Evolutionary conservation across 2,329 filamentous ascomycete species (phyloP), one percentile per base, ranked within the genome.

Genomic region (Dactylellina drechsleri): DNA sequence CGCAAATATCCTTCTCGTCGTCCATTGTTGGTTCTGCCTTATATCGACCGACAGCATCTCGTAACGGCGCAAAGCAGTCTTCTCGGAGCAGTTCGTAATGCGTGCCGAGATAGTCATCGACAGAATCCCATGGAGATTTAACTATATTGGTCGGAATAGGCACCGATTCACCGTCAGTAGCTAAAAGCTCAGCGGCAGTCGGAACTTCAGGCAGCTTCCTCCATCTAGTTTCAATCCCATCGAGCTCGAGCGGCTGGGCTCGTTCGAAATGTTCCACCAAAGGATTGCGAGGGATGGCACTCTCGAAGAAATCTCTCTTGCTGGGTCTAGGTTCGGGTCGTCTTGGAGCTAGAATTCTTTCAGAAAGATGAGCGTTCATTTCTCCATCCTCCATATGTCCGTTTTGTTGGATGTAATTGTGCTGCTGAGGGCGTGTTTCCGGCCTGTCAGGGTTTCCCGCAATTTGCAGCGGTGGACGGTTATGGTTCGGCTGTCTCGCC

Each of bases 31-130:
- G 88, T 5, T 85, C 79, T 0, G 81, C 77, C 23, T 84, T 85
- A 65, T 91, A 86, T 12, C 84, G 82, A 0, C 83, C 82, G 0
- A 96, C 85, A 0, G 91, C 89, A 76, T 88, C 85, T 5, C 92
- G 86, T 0, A 97, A 84, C 0, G 89, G 86, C 12, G 90, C 86
- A 2, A 91, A 83, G 0, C 88, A 87, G 79, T 97, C 92, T 79
- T 92, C 91, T 1, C 93, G 86, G 6, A 92, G 84, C 1, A 97
- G 85, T 2, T 88, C 84, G 79, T 95, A 96, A 58, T 96, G 91
- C 0, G 88, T 86, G 36, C 87, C 83, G 0, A 97, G 83, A 70
- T 96, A 97, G 0, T 85, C 83, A 0, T 88, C 84, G 53, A 87
- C 89, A 3, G 84, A 87, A 0, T 82, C 77, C 84, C 89, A 94